phyloP scores from a whole-genome alignment of 345 rosid genomes.

The Citrus unshiu region DNA sequence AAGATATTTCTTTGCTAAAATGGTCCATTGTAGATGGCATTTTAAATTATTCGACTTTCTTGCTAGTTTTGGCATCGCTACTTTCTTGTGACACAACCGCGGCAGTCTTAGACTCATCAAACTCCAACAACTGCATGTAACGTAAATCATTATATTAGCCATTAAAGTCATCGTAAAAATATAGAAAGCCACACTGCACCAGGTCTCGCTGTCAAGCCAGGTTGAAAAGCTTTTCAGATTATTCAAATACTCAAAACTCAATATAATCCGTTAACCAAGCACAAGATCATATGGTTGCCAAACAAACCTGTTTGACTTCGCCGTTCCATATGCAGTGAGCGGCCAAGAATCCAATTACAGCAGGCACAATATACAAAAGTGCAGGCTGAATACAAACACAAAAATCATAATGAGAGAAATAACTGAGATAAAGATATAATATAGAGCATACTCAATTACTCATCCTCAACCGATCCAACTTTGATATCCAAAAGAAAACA shows the following conservation, averaged over 20 bases:
- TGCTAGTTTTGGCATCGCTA: constrained; percentile 30
- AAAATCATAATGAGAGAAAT: not conserved
- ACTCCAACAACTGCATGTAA: constrained; percentile 76
- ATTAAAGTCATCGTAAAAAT: not conserved
- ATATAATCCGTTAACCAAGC: not conserved
- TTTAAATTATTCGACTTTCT: constrained; percentile 37
- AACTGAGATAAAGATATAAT: not conserved
- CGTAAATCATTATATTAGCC: not conserved
- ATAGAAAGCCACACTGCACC: not conserved
- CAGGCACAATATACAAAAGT: constrained; percentile 88
- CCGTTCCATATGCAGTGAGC: constrained; percentile 92
- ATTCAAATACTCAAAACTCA: not conserved
- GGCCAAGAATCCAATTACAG: constrained; percentile 87
- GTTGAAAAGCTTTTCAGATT: not conserved
- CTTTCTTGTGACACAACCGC: constrained; percentile 22
- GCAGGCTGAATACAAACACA: constrained; percentile 69
- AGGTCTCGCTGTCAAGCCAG: not conserved
- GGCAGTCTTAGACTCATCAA: constrained; percentile 62
- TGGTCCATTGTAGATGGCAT: constrained; percentile 7
- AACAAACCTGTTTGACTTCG: constrained; percentile 89
- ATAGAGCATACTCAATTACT: no score
- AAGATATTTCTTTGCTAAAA: constrained; percentile 12
- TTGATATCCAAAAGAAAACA: not conserved
- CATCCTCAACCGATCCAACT: not conserved
- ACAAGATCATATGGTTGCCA: no score